Conservation (phyloP, 75 land plant genomes). For the Cupressus sempervirens region DNA sequence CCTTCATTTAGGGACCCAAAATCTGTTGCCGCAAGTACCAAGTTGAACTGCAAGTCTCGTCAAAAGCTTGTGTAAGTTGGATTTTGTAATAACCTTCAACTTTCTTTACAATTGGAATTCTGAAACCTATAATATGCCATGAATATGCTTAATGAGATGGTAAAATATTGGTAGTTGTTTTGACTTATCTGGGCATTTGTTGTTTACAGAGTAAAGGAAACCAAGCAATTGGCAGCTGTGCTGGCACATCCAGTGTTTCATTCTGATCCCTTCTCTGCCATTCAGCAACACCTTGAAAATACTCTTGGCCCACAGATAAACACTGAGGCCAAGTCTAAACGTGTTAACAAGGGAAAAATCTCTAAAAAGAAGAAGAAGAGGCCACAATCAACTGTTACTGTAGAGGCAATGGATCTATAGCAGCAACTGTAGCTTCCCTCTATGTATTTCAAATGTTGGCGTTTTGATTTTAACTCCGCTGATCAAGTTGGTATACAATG, state of each 20-base stretch:
- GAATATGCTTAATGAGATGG: not conserved
- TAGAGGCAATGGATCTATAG: constrained; percentile 7
- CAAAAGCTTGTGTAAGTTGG: constrained; percentile 39
- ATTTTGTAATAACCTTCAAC: constrained; percentile 1
- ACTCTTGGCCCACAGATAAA: constrained; percentile 15
- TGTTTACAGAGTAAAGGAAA: constrained; percentile 22
- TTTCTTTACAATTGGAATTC: not conserved
- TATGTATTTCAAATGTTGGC: not conserved
- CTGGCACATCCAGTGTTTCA: constrained; percentile 30
- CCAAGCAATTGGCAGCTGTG: constrained; percentile 38
- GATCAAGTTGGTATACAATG: not conserved
- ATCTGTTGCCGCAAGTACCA: constrained; percentile 10
- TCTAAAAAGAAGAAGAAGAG: constrained; percentile 5
- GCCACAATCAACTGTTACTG: not conserved
- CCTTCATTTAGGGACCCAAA: constrained; percentile 13
- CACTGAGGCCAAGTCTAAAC: constrained; percentile 2
- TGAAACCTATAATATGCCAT: not conserved
- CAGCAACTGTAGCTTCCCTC: not conserved
- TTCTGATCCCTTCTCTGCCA: constrained; percentile 32
- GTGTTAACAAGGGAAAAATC: constrained; percentile 4
- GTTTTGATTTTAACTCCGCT: not conserved
- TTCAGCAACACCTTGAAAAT: constrained; percentile 27
- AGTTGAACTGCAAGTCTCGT: constrained; percentile 27
- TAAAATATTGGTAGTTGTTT: not conserved
- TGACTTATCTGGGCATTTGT: not conserved